Base-by-base conservation (phyloP, 305 asterid species). In the Nicotiana rustica region DNA sequence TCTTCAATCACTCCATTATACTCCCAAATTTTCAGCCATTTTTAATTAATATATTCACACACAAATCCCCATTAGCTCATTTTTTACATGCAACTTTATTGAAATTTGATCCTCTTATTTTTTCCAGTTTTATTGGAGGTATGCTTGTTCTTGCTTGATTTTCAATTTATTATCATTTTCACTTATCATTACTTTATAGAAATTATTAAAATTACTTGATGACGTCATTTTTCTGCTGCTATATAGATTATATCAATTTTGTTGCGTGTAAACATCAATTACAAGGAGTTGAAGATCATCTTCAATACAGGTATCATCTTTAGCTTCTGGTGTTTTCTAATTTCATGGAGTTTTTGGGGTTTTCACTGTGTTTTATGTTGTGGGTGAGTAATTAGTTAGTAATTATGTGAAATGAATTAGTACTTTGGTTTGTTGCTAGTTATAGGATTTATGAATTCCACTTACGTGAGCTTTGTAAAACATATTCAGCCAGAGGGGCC, bases 111-210 rank as follows among this genome's bases (percentile, higher is more conserved):
- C 82, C 79, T 10, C 13, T 38, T 31, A 25, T n/a, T 31, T 61
- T 44, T 77, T 77, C 62, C 83, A 7, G 25, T 41, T 44, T 44
- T 80, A 31, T 60, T 66, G 88, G 86, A 44, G 85, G 84, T 66
- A 76, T 68, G 70, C 65, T 67, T 73, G 55, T 21, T 81, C 21
- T 67, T 61, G 65, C 55, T 49, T 66, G 21, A 31, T 18, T 83
- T 38, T 57, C 7, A 41, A 41, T 76, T 41, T 41, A 47, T 21
- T 65, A 21, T 52, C 12, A 15, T 9, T 57, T 66, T 52, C 77
- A 52, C 15, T 38, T 79, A 70, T 67, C 70, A 64, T 66, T 38
- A 79, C 15, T 19, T n/a, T 13, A 57, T 66, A 36, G 10, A 47
- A 73, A 73, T 18, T 1, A 47, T 6, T 31, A 77, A 73, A 69